Base-by-base conservation (phyloP, 2,329 filamentous ascomycete genomes). In the Ophiostoma australiae region DNA sequence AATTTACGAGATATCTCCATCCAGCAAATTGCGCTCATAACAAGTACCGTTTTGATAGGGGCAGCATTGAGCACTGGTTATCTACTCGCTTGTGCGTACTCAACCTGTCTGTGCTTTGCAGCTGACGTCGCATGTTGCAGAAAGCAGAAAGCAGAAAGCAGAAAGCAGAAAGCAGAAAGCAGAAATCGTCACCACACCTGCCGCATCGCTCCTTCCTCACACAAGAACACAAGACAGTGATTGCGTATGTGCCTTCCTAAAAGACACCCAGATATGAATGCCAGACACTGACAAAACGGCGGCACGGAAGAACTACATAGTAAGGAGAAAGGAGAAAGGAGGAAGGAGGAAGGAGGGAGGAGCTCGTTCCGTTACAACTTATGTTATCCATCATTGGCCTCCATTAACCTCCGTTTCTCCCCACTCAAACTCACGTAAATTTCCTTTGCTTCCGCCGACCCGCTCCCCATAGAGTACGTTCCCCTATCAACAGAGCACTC, bases 1-100 rank as follows among this genome's bases (percentile, higher is more conserved):
- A 11, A 41, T 65, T n/a, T n/a, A 65, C 61, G 63, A 63, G 52
- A 58, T 58, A 58, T 31, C 48, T 31, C 52, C 58, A 33, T 63
- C 33, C 20, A 15, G 33, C 20, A 66, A 39, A 66, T 66, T 39
- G 35, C 63, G 31, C 33, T 35, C 63, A 31, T 13, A 27, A 66
- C 35, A 23, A 39, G 63, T 39, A 39, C 63, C 63, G 35, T 66
- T 66, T 66, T 4, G 63, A 39, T 41, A 23, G 35, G 63, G 63
- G 33, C 10, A 4, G 20, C 23, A 23, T 27, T 55, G n/a, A 23
- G 48, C 48, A 55, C 27, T 23, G n/a, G 11, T 58, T 27, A 15
- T 23, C 52, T n/a, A n/a, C 2, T 23, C 3, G 8, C 3, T 23
- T 3, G 11, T 7, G 17, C 17, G 44, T 2, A 11, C 13, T n/a